phyloP scores from a whole-genome alignment of 768 basidiomycete genomes.

The Tulasnella calospora region DNA sequence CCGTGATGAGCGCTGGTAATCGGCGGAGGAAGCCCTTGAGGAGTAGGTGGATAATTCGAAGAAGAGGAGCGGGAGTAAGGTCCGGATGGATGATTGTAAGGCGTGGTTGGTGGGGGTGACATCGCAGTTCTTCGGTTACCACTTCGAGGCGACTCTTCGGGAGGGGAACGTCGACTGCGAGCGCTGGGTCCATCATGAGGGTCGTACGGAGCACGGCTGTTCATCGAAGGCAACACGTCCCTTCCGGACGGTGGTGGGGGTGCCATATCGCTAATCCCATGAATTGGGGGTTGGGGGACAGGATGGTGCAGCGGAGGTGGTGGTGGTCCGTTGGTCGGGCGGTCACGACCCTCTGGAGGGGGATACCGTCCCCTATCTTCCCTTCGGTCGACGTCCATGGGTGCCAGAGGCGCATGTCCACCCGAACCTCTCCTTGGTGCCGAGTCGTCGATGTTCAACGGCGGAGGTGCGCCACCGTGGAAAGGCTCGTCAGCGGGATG shows the following conservation, averaged over 20 bases:
- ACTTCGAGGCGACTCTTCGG: slow-evolving; percentile 13
- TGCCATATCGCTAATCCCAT: slow-evolving; percentile 34
- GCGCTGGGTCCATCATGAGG: slow-evolving; percentile 6
- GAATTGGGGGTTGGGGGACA: slow-evolving; percentile 48
- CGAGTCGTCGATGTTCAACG: slow-evolving; percentile 67
- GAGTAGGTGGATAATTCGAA: not conserved
- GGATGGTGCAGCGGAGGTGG: slow-evolving; percentile 64
- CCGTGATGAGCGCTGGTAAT: slow-evolving; percentile 21
- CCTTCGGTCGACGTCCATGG: slow-evolving; percentile 65
- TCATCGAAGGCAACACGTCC: not conserved
- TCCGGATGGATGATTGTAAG: not conserved
- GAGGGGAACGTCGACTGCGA: slow-evolving; percentile 13
- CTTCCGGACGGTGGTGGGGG: slow-evolving; percentile 33
- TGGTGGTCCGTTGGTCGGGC: slow-evolving; percentile 48
- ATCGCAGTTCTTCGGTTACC: slow-evolving; percentile 13
- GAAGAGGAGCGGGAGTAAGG: slow-evolving; percentile 7
- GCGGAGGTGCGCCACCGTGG: slow-evolving; percentile 77
- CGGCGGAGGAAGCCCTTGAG: slow-evolving; percentile 18
- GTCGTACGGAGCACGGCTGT: slow-evolving; percentile 12
- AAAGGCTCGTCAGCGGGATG: slow-evolving; percentile 62
- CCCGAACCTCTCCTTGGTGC: slow-evolving; percentile 4
- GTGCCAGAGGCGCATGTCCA: slow-evolving; percentile 65
- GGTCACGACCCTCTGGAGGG: slow-evolving; percentile 34
- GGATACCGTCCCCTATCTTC: slow-evolving; percentile 40
- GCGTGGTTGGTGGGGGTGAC: slow-evolving; percentile 10